These are phyloP conservation scores for Marasmius tenuissimus DNA, from an alignment of 1,284 basidiomycete genomes.

Conservation along the genomic window DNA sequence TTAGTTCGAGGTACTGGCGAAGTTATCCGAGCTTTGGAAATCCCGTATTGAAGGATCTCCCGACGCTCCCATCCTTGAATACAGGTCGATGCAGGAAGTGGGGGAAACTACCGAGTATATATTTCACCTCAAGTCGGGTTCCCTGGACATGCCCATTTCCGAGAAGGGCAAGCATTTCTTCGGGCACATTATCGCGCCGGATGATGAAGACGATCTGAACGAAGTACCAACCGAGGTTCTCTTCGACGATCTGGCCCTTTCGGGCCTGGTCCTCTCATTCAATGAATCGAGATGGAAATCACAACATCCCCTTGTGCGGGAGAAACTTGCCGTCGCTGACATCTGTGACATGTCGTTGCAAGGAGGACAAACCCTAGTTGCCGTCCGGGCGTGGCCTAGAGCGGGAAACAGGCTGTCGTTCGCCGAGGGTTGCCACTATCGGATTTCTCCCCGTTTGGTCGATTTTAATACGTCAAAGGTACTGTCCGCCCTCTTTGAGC, in stretches of 20 bases:
- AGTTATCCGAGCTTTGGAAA: constrained; percentile 46
- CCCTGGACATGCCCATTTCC: constrained; percentile 35
- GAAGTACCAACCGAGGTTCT: constrained; percentile 43
- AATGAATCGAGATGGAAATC: constrained; percentile 35
- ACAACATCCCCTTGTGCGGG: constrained; percentile 36
- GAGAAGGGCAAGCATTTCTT: constrained; percentile 40
- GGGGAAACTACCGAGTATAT: constrained; percentile 29
- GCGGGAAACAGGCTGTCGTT: constrained; percentile 22
- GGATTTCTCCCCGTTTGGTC: constrained; percentile 47
- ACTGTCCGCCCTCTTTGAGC: constrained; percentile 43
- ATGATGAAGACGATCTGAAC: constrained; percentile 21
- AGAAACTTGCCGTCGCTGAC: constrained; percentile 39
- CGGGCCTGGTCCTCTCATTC: constrained; percentile 42
- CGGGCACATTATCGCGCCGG: constrained; percentile 38
- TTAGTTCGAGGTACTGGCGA: constrained; percentile 48
- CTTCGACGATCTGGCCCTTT: constrained; percentile 46
- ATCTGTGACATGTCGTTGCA: constrained; percentile 36
- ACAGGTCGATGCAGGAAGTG: constrained; percentile 25
- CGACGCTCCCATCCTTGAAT: constrained; percentile 45
- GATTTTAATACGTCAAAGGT: constrained; percentile 50
- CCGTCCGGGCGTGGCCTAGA: constrained; percentile 38
- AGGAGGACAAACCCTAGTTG: constrained; percentile 31
- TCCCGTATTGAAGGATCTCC: constrained; percentile 46
- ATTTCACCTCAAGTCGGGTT: constrained; percentile 41
- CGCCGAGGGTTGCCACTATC: constrained; percentile 32